These are phyloP conservation scores for Basipetospora chlamydospora DNA, from an alignment of 2,329 filamentous ascomycete species.

Conservation along the genomic window DNA sequence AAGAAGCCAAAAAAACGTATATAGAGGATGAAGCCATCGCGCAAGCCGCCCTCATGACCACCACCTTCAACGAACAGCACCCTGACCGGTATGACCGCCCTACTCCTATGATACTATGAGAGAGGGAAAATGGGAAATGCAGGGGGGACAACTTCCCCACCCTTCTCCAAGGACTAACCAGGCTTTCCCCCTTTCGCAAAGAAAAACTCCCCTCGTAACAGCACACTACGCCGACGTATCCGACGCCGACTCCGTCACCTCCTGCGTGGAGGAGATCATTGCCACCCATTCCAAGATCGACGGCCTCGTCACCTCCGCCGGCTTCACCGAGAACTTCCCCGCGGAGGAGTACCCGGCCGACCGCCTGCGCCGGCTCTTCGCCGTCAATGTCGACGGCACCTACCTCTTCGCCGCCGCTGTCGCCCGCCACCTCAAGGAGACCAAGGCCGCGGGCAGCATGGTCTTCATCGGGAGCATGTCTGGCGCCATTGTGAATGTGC, in stretches of 20 bases:
- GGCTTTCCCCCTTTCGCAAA: not conserved
- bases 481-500: slow-evolving; percentile 73
- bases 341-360: slow-evolving; percentile 84
- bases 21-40: slow-evolving; percentile 70
- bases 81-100: slow-evolving; percentile 44
- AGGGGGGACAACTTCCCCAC: too few relatives aligned
- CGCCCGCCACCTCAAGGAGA: slow-evolving; percentile 56
- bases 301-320: slow-evolving; percentile 86
- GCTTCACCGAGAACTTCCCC: slow-evolving; percentile 92
- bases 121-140: too few relatives aligned
- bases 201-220: slow-evolving; percentile 74
- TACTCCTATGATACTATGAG: too few relatives aligned
- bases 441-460: slow-evolving; percentile 56
- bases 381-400: slow-evolving; percentile 69
- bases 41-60: slow-evolving; percentile 59
- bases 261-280: slow-evolving; percentile 18
- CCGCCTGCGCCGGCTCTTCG: slow-evolving; percentile 61
- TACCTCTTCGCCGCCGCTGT: slow-evolving; percentile 67
- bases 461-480: slow-evolving; percentile 72
- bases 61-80: slow-evolving; percentile 66
- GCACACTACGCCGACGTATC: slow-evolving; percentile 51
- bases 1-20: not conserved
- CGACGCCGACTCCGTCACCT: slow-evolving; percentile 1
- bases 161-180: too few relatives aligned
- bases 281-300: slow-evolving; percentile 68